Evolutionary conservation across 345 rosid genomes (phyloP).

Genomic region (Carallia brachiata): DNA sequence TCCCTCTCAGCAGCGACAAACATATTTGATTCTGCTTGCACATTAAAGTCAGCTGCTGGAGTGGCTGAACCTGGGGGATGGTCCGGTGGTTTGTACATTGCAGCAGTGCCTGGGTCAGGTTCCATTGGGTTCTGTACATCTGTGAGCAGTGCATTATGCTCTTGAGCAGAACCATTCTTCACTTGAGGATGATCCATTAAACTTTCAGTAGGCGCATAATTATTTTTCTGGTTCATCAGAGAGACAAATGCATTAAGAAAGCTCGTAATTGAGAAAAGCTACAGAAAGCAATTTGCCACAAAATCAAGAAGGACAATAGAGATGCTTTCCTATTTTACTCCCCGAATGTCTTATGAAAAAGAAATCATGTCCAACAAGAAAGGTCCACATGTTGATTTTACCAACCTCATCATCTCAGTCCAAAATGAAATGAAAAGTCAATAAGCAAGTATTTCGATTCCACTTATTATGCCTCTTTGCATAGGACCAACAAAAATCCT

Average conservation of each 20-base stretch:
- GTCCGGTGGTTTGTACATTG: constrained; percentile 35
- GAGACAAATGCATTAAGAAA: neutral
- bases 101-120: constrained; percentile 38
- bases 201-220: constrained; percentile 37
- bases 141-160: constrained; percentile 31
- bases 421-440: neutral
- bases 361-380: no score
- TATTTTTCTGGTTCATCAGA: constrained; percentile 45
- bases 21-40: constrained; percentile 31
- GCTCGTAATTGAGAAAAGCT: neutral
- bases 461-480: neutral
- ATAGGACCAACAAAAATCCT: no score
- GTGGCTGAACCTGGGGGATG: constrained; percentile 25
- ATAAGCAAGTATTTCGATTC: neutral
- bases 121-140: constrained; percentile 42
- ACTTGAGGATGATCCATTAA: constrained; percentile 44
- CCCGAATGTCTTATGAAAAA: neutral
- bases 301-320: neutral
- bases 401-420: neutral
- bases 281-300: no score
- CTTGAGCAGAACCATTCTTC: constrained; percentile 47
- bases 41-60: constrained; percentile 29
- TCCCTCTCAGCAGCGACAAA: constrained; percentile 39
- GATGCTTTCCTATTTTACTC: neutral
- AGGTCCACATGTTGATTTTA: no score